phyloP scores from a whole-genome alignment of 2,329 filamentous ascomycete species.

The Grosmannia huntii region DNA sequence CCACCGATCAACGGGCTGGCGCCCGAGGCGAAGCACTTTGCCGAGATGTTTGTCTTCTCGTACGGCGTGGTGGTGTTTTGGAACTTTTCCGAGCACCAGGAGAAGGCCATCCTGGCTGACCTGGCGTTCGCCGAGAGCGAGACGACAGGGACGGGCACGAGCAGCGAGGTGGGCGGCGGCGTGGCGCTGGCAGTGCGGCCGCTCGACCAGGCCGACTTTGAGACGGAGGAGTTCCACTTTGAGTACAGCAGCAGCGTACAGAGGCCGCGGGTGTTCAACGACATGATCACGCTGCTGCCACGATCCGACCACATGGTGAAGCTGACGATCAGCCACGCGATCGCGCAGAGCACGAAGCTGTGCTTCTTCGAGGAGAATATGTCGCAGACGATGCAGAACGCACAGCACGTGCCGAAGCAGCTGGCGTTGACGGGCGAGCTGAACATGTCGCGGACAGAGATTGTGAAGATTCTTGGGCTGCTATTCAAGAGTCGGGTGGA shows the following conservation, averaged over 20 bases:
- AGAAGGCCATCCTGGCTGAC: constrained; percentile 92
- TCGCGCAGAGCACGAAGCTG: constrained; percentile 92
- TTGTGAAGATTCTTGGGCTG: constrained; percentile 80
- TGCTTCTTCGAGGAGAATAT: constrained; percentile 95
- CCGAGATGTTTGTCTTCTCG: constrained; percentile 93
- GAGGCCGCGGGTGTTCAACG: constrained; percentile 87
- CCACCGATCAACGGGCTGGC: constrained; percentile 44
- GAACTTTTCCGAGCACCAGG: constrained; percentile 94
- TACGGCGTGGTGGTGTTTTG: constrained; percentile 98
- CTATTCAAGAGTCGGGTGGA: constrained; percentile 92
- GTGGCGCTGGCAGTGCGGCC: constrained; percentile 63
- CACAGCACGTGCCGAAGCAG: constrained; percentile 81
- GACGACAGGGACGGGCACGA: background rate
- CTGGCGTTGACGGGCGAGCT: constrained; percentile 81
- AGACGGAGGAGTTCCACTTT: constrained; percentile 97
- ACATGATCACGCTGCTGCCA: constrained; percentile 95
- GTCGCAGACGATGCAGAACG: constrained; percentile 85
- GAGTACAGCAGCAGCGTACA: constrained; percentile 84
- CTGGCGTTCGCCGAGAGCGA: constrained; percentile 73
- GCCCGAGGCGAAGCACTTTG: constrained; percentile 64
- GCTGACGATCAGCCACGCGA: constrained; percentile 91
- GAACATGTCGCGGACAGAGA: constrained; percentile 82
- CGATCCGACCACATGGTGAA: constrained; percentile 97
- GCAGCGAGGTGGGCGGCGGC: constrained; percentile 23
- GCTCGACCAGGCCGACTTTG: constrained; percentile 78